Percentiles rank a stretch among this genome's conserved stretches.
These are phyloP conservation scores for Penicillium pancosmium DNA, from an alignment of 495 filamentous ascomycete genomes.

Conservation along the genomic window DNA sequence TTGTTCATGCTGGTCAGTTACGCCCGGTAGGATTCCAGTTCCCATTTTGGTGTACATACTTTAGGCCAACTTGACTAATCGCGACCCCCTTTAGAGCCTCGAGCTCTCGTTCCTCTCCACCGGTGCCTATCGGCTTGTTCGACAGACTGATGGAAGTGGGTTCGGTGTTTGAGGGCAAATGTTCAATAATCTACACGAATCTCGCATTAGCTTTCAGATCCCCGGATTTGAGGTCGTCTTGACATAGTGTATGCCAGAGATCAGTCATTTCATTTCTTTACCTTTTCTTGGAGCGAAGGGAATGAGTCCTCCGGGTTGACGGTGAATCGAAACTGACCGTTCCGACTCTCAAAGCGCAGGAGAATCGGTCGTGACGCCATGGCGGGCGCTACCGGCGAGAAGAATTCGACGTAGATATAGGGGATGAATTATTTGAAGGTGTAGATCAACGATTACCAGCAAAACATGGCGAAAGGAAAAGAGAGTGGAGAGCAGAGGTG, in stretches of 20 bases:
- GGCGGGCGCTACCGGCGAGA: not conserved
- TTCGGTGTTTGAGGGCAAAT: conserved; percentile 70
- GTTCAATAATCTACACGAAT: conserved; percentile 55
- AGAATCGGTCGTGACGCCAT: conserved; percentile 53
- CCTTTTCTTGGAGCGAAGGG: conserved; percentile 47
- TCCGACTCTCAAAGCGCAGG: conserved; percentile 57
- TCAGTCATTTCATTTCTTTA: conserved; percentile 15
- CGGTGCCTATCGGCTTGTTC: conserved; percentile 73
- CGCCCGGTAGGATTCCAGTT: not conserved
- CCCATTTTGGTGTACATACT: conserved; percentile 46
- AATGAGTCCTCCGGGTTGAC: conserved; percentile 52
- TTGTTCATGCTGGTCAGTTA: conserved; percentile 32
- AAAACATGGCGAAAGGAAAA: conserved; percentile 2
- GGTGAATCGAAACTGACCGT: conserved; percentile 58
- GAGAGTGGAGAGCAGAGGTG: not conserved
- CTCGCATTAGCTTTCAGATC: too few relatives aligned
- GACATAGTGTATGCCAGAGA: not conserved
- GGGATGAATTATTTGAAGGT: not conserved
- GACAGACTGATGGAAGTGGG: conserved; percentile 76
- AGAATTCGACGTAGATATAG: not conserved
- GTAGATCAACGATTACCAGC: not conserved
- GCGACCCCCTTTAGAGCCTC: conserved; percentile 66
- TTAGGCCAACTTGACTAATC: conserved; percentile 71
- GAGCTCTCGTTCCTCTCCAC: conserved; percentile 72
- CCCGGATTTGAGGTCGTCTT: not conserved